Evolutionary conservation across 805 yeast genomes (phyloP).

Genomic region (Lachancea sp.): DNA sequence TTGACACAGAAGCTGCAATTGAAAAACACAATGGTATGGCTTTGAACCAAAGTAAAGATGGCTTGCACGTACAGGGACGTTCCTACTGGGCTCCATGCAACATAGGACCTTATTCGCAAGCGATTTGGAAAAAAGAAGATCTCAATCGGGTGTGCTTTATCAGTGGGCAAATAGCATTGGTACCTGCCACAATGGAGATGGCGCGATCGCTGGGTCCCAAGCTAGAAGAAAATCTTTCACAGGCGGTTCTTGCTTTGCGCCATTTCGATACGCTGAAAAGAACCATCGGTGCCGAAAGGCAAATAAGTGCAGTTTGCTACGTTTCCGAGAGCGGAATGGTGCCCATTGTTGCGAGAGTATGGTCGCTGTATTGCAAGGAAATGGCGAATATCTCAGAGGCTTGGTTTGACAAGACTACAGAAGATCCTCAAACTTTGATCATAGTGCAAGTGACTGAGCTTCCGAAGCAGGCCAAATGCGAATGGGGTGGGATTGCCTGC

Average conservation of each 20-base stretch:
- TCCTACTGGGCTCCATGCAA: constrained; percentile 99
- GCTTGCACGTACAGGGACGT: constrained; percentile 85
- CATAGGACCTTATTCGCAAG: constrained; percentile 95
- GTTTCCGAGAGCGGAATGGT: constrained; percentile 35
- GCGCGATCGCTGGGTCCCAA: constrained; percentile 4
- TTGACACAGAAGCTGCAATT: constrained; percentile 25
- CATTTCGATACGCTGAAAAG: constrained; percentile 61
- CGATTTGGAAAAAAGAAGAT: constrained; percentile 43
- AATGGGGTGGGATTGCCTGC: constrained; percentile 66
- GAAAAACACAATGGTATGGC: neutral
- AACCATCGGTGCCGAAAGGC: constrained; percentile 42
- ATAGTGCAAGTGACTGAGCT: constrained; percentile 50
- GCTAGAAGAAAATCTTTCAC: constrained; percentile 17
- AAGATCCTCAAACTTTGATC: constrained; percentile 31
- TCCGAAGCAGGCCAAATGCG: constrained; percentile 61
- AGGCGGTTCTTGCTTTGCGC: constrained; percentile 58
- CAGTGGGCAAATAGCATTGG: constrained; percentile 88
- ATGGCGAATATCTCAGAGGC: constrained; percentile 8
- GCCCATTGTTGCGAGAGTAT: constrained; percentile 33
- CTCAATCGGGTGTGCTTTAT: constrained; percentile 48
- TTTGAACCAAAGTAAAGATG: constrained; percentile 40
- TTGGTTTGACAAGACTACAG: neutral
- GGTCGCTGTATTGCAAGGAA: constrained; percentile 40
- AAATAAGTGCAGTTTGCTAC: constrained; percentile 50
- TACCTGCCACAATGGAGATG: constrained; percentile 64